Base-by-base conservation (phyloP, 768 basidiomycete species). In the Xerocomellus amylosporus region DNA sequence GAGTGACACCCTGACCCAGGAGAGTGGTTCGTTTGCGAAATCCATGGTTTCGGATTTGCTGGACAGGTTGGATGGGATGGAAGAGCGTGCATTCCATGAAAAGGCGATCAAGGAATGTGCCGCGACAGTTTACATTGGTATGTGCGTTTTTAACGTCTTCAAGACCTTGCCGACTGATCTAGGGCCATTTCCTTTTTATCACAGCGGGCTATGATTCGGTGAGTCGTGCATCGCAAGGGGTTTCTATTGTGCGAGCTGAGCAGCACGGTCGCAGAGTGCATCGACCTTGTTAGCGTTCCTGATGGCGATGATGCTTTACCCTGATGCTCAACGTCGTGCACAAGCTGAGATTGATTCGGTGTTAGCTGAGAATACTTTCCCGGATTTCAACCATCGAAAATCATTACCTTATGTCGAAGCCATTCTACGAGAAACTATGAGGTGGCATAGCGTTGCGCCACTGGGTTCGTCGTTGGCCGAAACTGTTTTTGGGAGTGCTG, bases 51-150 rank as follows among this genome's bases (percentile, higher is more conserved):
- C 70, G 4, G 62, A 65, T 44, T 43, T 70, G 48, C 40, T 71
- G 51, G 46, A 50, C 39, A 44, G 52, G 50, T 20, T 56, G 53
- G 54, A 68, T 28, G 61, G 46, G 24, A 45, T 44, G 38, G 42
- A 68, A 34, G 58, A 59, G 24, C 44, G 45, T 37, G 41, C 38
- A 40, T 24, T 37, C 13, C 54, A 63, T n/a, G 61, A 73, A 45
- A 68, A 56, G 45, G 49, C 53, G 28, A 59, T 71, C 44, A 67
- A 64, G 49, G 56, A 58, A 41, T 64, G 61, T 49, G 70, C 71
- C 2, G 70, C 70, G 5, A 64, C 67, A 1, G 66, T 64, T 42
- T 73, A 70, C 42, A 58, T 70, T 8, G 71, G 70, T 74, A 39
- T 37, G 55, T 28, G 10, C 2, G 14, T 34, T 30, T 43, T 39